These are phyloP conservation scores for Colletotrichum kahawae DNA, from an alignment of 2,329 filamentous ascomycete species.

Conservation along the genomic window DNA sequence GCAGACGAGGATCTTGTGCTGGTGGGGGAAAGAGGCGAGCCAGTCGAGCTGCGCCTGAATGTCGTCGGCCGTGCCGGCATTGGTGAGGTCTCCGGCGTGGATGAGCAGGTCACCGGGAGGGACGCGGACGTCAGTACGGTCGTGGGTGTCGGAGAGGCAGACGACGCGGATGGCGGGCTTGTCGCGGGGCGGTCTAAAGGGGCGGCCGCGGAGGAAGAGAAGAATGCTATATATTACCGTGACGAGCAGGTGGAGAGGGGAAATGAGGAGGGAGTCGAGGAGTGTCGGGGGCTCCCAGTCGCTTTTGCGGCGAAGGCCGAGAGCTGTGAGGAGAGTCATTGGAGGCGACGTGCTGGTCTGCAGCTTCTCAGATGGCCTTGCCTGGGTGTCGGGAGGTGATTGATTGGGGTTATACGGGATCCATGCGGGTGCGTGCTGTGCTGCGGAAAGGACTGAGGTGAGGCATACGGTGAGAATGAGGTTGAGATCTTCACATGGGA, in stretches of 20 bases:
- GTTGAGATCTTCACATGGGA: constrained; percentile 19
- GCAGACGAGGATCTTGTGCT: constrained; percentile 80
- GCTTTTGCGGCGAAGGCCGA: constrained; percentile 53
- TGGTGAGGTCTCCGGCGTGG: constrained; percentile 86
- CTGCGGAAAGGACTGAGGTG: background rate
- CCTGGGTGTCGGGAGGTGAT: background rate
- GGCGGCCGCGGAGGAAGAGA: constrained; percentile 69
- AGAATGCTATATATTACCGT: constrained; percentile 68
- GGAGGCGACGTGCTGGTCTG: background rate
- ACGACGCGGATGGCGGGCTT: constrained; percentile 73
- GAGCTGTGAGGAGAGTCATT: constrained; percentile 50
- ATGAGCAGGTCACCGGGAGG: constrained; percentile 85
- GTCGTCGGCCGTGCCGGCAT: constrained; percentile 71
- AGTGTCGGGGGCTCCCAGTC: constrained; percentile 56
- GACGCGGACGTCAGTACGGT: constrained; percentile 60
- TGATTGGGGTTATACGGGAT: background rate
- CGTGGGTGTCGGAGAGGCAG: constrained; percentile 91
- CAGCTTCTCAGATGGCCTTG: background rate
- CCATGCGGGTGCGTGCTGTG: background rate
- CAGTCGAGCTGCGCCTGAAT: constrained; percentile 88
- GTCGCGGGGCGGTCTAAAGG: constrained; percentile 61
- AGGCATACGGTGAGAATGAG: constrained; percentile 1
- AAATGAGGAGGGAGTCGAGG: constrained; percentile 68
- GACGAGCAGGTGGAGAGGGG: constrained; percentile 70
- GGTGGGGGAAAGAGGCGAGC: constrained; percentile 75